Evolutionary conservation across 2,329 filamentous ascomycete species (phyloP).

Genomic region (Cryphonectria parasitica): DNA sequence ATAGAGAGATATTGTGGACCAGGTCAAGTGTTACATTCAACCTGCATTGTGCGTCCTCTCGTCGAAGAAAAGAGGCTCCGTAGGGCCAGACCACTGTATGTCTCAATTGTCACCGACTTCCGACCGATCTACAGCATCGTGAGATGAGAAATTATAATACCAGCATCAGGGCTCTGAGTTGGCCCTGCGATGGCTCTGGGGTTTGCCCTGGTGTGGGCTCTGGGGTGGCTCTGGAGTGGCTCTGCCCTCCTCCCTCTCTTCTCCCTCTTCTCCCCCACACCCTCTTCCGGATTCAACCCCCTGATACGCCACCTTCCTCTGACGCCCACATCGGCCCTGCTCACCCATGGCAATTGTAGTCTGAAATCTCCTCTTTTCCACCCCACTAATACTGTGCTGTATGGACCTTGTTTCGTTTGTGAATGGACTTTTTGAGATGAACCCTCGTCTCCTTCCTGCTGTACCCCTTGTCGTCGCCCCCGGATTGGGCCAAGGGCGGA

Average conservation of each 20-base stretch:
- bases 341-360: neutral
- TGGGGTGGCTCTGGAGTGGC: neutral
- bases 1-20: neutral
- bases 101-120: neutral
- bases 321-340: neutral
- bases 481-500: neutral
- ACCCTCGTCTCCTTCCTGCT: neutral
- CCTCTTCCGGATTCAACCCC: neutral
- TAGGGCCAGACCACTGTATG: neutral
- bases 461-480: neutral
- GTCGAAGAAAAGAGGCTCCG: neutral
- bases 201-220: too few species aligned
- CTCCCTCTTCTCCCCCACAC: neutral
- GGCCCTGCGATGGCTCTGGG: too few species aligned
- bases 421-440: neutral
- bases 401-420: neutral
- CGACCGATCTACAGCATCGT: neutral
- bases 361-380: neutral
- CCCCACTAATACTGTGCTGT: neutral
- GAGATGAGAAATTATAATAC: neutral
- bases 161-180: neutral
- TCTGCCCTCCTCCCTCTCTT: neutral
- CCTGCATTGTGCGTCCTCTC: neutral
- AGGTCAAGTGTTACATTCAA: neutral
- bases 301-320: neutral